Conservation (phyloP, 768 basidiomycete genomes). For the Coprinellus micaceus region DNA sequence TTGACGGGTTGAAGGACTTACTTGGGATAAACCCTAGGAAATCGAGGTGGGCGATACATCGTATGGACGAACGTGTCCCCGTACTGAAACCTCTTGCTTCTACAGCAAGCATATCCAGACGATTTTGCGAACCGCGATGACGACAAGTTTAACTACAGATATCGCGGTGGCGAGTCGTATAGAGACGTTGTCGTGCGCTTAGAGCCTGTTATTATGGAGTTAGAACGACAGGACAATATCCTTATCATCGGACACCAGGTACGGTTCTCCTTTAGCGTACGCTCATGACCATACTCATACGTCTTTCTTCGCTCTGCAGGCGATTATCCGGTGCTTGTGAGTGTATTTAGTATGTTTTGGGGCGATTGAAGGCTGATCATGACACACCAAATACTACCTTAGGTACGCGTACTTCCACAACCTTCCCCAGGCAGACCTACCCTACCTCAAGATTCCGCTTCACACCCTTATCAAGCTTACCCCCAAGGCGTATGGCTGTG, state of each 20-base stretch:
- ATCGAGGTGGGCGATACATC: constrained; percentile 65
- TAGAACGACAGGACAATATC: constrained; percentile 97
- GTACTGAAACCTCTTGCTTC: neutral
- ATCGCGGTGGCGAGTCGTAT: constrained; percentile 96
- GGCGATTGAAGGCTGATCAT: neutral
- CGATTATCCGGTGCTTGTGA: constrained; percentile 76
- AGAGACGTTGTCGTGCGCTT: constrained; percentile 93
- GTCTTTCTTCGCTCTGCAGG: constrained; percentile 31
- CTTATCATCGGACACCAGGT: constrained; percentile 95
- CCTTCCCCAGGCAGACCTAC: constrained; percentile 86
- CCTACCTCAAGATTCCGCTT: constrained; percentile 95
- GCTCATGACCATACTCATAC: neutral
- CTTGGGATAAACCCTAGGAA: constrained; percentile 48
- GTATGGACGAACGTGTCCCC: neutral
- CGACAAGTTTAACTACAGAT: constrained; percentile 99
- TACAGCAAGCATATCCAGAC: constrained; percentile 89
- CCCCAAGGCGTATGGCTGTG: constrained; percentile 97
- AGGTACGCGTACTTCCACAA: constrained; percentile 98
- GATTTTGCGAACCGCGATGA: constrained; percentile 98
- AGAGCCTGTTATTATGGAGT: constrained; percentile 98
- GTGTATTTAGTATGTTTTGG: constrained; percentile 21
- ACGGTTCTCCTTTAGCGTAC: constrained; percentile 9
- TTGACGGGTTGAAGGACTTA: neutral
- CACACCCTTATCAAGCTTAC: constrained; percentile 99
- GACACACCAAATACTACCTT: constrained; percentile 19